Conservation (phyloP, 2,329 filamentous ascomycete species). For the Trichoderma brevicompactum region DNA sequence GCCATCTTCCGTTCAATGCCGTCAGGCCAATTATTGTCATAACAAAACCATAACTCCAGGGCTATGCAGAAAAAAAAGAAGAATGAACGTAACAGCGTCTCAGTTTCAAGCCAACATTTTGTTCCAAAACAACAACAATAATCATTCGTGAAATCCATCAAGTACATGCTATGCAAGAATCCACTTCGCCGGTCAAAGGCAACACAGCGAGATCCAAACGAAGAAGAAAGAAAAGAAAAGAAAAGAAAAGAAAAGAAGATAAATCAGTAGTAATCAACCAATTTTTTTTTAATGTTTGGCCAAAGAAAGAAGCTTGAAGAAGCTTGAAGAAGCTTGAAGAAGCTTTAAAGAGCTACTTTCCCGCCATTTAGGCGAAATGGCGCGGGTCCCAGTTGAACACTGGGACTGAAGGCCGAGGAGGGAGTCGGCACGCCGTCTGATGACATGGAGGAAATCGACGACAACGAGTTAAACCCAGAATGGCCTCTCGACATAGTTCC, state of each 20-base stretch:
- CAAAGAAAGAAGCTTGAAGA: not conserved
- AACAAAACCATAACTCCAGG: constrained; percentile 31
- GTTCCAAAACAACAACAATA: constrained; percentile 31
- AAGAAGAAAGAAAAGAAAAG: not conserved
- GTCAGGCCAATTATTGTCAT: constrained; percentile 13
- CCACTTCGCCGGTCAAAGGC: constrained; percentile 14
- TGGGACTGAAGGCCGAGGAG: constrained; percentile 40
- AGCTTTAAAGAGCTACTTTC: constrained; percentile 44
- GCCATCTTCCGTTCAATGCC: constrained; percentile 14
- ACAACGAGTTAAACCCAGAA: constrained; percentile 46
- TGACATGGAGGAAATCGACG: constrained; percentile 49
- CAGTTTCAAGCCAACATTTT: constrained; percentile 19
- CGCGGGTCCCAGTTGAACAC: constrained; percentile 40
- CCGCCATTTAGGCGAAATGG: constrained; percentile 46
- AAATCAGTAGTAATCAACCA: not conserved
- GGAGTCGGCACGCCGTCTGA: constrained; percentile 44
- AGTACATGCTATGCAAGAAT: constrained; percentile 29
- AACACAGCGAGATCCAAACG: constrained; percentile 19
- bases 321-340: constrained; percentile 40
- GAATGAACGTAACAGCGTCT: constrained; percentile 24
- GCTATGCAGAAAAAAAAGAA: constrained; percentile 33
- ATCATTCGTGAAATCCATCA: constrained; percentile 30
- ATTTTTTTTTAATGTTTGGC: not conserved
- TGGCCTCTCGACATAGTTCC: constrained; percentile 51
- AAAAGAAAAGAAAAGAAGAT: not conserved